Base-by-base conservation (phyloP, 2,329 filamentous ascomycete species). In the Fusarium brevicatenulatum region DNA sequence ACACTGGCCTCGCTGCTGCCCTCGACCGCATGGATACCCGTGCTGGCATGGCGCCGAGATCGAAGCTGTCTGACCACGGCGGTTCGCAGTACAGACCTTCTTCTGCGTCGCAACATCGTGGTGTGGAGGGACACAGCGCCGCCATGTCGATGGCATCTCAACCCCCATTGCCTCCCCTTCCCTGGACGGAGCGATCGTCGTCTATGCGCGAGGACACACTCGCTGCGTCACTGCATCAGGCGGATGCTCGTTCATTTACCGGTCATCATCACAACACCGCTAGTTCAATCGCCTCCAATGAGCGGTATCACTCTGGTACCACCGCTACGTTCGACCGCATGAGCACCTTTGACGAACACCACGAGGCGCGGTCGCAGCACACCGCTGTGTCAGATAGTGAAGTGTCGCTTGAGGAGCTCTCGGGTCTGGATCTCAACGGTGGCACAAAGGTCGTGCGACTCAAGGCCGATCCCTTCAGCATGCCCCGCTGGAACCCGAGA, bases 1-100 rank as follows among this genome's bases (percentile, higher is more conserved):
- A 91, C 76, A 90, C 90, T 4, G 90, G 90, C 9, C 85, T 93
- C 12, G 88, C 89, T 2, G 90, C 91, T 15, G 91, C 91, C 7
- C 85, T 93, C 16, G 88, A 91, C 49, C 78, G 77, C 40, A 77
- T 79, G 50, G 80, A 81, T 18, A 72, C 73, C 13, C 76, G 77
- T 12, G 68, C 75, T 39, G 76, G 72, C 30, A 49, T 77, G 15
- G 53, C 74, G 1, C 66, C 66, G 6, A 61, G 73, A 32, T 58
- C 74, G 37, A 76, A 74, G 68, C 63, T 68, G 1, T 67, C 73
- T 15, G 71, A 71, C 4, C 63, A 62, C 9, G 63, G 62, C 23
- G 50, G 54, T 32, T 78, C 77, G 19, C 69, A 74, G 21, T 78
- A 78, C 54, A 66, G 60, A n/a, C 71, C 72, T 5, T 77, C 75